Evolutionary conservation across 768 basidiomycete species (phyloP), one percentile per base, ranked within the genome.

Genomic region (Candolleomyces eurysporus): DNA sequence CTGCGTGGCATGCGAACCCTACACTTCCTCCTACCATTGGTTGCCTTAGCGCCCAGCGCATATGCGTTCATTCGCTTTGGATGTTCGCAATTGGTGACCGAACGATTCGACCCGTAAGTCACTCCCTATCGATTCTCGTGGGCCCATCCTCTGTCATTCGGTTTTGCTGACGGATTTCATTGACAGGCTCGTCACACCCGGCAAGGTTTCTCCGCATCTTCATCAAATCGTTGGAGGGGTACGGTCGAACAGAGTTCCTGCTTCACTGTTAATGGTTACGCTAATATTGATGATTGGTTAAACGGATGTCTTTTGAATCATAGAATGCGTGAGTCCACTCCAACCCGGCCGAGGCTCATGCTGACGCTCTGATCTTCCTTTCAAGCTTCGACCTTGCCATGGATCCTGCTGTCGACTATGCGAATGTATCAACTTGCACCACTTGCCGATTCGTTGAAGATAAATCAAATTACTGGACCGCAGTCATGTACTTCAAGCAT

Each of bases 181-280:
- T 54, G 32, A 13, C 21, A 61, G 60, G 7, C 46, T 61, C 17
- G 60, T 61, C 36, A 61, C 60, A 1, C 60, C 60, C 22, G 60
- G 60, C 5, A 42, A 56, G 26, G 60, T 61, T 16, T 55, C 60
- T n/a, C n/a, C n/a, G n/a, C n/a, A n/a, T n/a, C n/a, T n/a, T 8
- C 60, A 61, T 19, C 60, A 61, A 21, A 61, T 61, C 46, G 48
- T 61, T 11, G 60, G 60, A 55, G 60, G 60, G 19, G 60, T 61
- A 48, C 14, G 60, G 4, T 49, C 48, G 10, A 14, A 2, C 31
- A 3, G 32, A 16, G 4, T 3, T 22, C 22, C 46, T 5, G 48
- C 32, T 26, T 19, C 19, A 46, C 42, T 43, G 14, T 8, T 8
- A 4, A n/a, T 48, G 54, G n/a, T 56, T n/a, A 43, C 8, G 31